Base-by-base conservation (phyloP, 257 asterid species). In the Cynanchum wilfordii region DNA sequence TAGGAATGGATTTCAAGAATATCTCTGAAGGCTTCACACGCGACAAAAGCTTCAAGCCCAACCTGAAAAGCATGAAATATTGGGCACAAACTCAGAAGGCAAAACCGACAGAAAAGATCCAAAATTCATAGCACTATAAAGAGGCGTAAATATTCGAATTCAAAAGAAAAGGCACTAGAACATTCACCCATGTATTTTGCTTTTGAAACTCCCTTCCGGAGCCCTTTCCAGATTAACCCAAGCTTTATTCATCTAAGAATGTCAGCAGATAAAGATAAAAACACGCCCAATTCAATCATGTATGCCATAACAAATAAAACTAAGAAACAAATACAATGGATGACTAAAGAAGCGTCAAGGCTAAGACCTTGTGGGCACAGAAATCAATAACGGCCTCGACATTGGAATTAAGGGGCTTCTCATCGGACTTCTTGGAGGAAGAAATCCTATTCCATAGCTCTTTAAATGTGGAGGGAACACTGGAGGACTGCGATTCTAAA, bases 1-100 rank as follows among this genome's bases (percentile, higher is more conserved):
- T 94, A 3, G 97, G 86, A 73, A 94, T 89, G 71, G 98, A 91
- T 82, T 89, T 94, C 88, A 94, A 89, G 80, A 94, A 89, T 64
- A 87, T 85, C 86, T 92, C 97, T 1, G 97, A 89, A 24, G 99
- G 98, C 87, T 87, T 95, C 66, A 95, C 95, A 29, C 96, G 84
- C 11, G 98, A 90, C 82, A 95, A 73, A 76, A 95, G 87, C 82
- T 82, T 85, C 87, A 95, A 36, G 51, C 99, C 99, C 71, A 95
- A 74, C 82, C 99, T 94, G 80, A 79, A 79, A 72, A 65, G 29
- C 73, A 65, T 58, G 62, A 77, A 49, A 12, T 19, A 58, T 54
- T 9, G 69, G 69, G 30, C 70, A 74, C 63, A 20, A 56, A 51
- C 38, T 55, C 57, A 68, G 71, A 73, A 55, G 19, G 36, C 19